phyloP scores from a whole-genome alignment of 768 basidiomycete genomes.

The Mycena albidolilacea region DNA sequence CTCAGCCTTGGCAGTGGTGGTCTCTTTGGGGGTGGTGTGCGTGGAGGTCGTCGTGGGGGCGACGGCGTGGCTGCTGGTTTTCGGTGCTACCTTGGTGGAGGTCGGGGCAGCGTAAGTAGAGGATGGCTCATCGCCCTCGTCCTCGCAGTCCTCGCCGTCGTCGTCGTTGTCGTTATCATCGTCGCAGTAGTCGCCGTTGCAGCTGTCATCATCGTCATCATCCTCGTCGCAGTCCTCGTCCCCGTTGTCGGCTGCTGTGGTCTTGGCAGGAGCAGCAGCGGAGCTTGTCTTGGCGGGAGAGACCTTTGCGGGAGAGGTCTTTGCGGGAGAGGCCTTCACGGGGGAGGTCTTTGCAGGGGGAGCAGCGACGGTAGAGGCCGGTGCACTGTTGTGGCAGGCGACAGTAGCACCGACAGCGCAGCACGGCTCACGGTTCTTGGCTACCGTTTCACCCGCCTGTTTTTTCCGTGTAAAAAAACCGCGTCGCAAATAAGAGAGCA shows the following conservation, averaged over 20 bases:
- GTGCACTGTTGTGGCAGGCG: constrained; percentile 8
- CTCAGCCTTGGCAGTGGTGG: constrained; percentile 19
- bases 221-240: constrained; percentile 47
- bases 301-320: neutral
- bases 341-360: neutral
- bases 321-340: neutral
- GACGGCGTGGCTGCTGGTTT: constrained; percentile 27
- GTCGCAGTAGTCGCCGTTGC: constrained; percentile 46
- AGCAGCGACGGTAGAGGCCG: constrained; percentile 3
- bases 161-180: constrained; percentile 50
- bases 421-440: constrained; percentile 60
- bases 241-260: constrained; percentile 45
- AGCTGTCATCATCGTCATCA: constrained; percentile 51
- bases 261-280: constrained; percentile 46
- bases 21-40: constrained; percentile 18
- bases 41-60: constrained; percentile 39
- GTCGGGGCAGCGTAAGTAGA: constrained; percentile 16
- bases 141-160: constrained; percentile 47
- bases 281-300: constrained; percentile 37
- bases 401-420: constrained; percentile 63
- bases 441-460: constrained; percentile 67
- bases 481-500: neutral
- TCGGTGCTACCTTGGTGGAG: constrained; percentile 12
- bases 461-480: neutral
- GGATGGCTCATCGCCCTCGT: constrained; percentile 40